A percentile compares a stretch with the other conserved stretches of the same genome.
Evolutionary conservation across 805 yeast species (phyloP).

Genomic region (Ogataea minuta): DNA sequence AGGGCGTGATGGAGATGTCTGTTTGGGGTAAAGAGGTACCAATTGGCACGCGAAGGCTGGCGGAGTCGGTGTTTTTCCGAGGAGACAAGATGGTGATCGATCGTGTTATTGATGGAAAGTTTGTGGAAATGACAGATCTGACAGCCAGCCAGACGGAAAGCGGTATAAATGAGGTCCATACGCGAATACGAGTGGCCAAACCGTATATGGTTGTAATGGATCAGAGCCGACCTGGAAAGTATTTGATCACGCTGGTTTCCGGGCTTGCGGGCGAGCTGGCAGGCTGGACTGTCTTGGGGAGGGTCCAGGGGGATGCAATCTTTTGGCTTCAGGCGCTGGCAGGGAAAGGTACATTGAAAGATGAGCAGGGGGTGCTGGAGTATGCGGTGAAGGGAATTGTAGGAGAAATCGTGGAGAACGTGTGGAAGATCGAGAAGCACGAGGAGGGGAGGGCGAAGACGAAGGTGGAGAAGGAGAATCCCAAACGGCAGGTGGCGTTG

Average conservation of each 20-base stretch:
- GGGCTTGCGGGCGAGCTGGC: conserved; percentile 9
- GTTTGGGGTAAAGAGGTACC: conserved; percentile 16
- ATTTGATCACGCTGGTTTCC: conserved; percentile 12
- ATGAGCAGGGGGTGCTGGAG: conserved; percentile 10
- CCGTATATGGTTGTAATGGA: conserved; percentile 17
- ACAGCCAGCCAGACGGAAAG: too few species aligned
- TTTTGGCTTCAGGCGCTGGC: conserved; percentile 14
- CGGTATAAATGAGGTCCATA: conserved; percentile 10
- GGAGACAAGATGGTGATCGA: conserved; percentile 8
- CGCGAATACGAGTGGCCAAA: conserved; percentile 11
- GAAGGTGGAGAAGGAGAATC: background rate
- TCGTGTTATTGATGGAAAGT: conserved; percentile 5
- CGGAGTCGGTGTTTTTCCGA: conserved; percentile 4
- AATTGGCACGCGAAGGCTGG: conserved; percentile 4
- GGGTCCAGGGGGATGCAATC: conserved; percentile 16
- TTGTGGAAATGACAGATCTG: conserved; percentile 5
- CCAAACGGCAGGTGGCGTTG: conserved; percentile 9
- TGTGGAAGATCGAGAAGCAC: conserved; percentile 5
- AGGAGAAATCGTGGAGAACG: conserved; percentile 8
- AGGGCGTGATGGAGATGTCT: conserved; percentile 9
- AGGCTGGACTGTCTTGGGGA: conserved; percentile 20
- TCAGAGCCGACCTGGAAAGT: conserved; percentile 1
- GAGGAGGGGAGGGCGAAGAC: background rate
- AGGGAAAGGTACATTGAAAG: conserved; percentile 5
- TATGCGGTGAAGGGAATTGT: conserved; percentile 12